phyloP scores from a whole-genome alignment of 179 eudicot species.

The Heliamphora pulchella region DNA sequence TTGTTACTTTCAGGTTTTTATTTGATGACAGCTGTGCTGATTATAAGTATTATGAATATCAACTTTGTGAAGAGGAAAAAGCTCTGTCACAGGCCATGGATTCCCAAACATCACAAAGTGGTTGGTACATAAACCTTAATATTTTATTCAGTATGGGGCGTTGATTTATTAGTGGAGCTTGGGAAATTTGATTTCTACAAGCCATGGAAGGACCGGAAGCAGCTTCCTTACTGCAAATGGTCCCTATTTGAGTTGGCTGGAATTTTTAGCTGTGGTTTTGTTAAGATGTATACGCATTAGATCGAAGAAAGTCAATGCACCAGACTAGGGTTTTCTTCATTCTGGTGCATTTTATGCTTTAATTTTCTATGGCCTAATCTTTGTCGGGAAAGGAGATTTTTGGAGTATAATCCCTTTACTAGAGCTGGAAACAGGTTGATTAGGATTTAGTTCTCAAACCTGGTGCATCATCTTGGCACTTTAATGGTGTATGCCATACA shows the following conservation, averaged over 20 bases:
- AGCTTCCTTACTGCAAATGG: neutral
- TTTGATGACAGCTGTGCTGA: conserved; percentile 77
- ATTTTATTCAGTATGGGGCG: neutral
- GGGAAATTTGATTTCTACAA: neutral
- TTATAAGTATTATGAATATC: conserved; percentile 74
- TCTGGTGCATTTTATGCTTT: neutral
- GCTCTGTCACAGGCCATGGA: conserved; percentile 40
- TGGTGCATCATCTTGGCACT: too few relatives aligned
- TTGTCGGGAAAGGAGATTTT: neutral
- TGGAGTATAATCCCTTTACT: neutral
- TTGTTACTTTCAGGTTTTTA: conserved; percentile 55
- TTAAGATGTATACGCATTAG: neutral
- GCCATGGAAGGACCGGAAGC: neutral
- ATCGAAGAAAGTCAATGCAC: neutral
- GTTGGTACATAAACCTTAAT: conserved; percentile 29
- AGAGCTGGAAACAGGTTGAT: neutral
- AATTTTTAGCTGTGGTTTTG: neutral
- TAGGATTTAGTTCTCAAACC: too few relatives aligned
- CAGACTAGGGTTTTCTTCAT: conserved; percentile 5
- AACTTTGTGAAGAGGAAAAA: conserved; percentile 69
- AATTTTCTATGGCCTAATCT: neutral
- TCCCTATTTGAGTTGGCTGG: conserved; percentile 1
- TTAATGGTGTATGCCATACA: neutral
- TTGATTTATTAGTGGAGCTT: neutral
- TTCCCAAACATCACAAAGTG: conserved; percentile 40